Evolutionary conservation across 2,329 filamentous ascomycete species (phyloP).

Genomic region (Colletotrichum neosansevieriae): DNA sequence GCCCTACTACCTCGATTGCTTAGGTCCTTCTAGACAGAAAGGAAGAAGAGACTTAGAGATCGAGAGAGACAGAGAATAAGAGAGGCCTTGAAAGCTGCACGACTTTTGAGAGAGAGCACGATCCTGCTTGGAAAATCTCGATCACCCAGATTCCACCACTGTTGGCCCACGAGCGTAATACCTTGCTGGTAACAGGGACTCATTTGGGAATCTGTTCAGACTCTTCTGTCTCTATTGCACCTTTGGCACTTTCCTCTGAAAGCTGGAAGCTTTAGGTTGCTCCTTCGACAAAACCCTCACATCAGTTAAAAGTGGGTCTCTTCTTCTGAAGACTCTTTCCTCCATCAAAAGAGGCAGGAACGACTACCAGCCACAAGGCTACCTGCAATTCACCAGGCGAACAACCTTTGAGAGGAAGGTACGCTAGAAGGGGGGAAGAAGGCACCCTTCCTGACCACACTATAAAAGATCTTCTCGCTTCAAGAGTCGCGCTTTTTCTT

Average conservation of each 20-base stretch:
- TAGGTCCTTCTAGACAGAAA: slow-evolving; percentile 35
- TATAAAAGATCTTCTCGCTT: background rate
- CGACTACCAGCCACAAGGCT: slow-evolving; percentile 2
- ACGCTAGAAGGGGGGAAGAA: slow-evolving; percentile 6
- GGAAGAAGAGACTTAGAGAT: slow-evolving; percentile 37
- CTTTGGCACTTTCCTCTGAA: slow-evolving; percentile 9
- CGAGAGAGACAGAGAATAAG: slow-evolving; percentile 17
- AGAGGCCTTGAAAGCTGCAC: slow-evolving; percentile 30
- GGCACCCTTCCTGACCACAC: background rate
- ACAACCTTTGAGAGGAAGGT: slow-evolving; percentile 24
- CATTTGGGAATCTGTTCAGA: slow-evolving; percentile 10
- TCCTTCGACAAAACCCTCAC: background rate
- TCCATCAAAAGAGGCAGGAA: slow-evolving; percentile 27
- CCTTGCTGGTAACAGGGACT: slow-evolving; percentile 24
- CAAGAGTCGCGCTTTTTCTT: slow-evolving; percentile 14
- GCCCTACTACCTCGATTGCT: slow-evolving; percentile 30
- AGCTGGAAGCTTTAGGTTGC: slow-evolving; percentile 16
- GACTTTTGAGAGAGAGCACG: slow-evolving; percentile 14
- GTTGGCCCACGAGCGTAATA: slow-evolving; percentile 31
- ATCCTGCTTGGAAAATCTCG: slow-evolving; percentile 11
- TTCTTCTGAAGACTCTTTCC: slow-evolving; percentile 19
- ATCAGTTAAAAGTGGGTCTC: slow-evolving; percentile 16
- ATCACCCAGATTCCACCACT: slow-evolving; percentile 11
- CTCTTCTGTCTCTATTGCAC: slow-evolving; percentile 6
- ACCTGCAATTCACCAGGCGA: slow-evolving; percentile 20